A percentile compares a stretch with the other conserved stretches of the same genome.
phyloP scores from a whole-genome alignment of 345 rosid genomes.

The Pelargonium nanum region DNA sequence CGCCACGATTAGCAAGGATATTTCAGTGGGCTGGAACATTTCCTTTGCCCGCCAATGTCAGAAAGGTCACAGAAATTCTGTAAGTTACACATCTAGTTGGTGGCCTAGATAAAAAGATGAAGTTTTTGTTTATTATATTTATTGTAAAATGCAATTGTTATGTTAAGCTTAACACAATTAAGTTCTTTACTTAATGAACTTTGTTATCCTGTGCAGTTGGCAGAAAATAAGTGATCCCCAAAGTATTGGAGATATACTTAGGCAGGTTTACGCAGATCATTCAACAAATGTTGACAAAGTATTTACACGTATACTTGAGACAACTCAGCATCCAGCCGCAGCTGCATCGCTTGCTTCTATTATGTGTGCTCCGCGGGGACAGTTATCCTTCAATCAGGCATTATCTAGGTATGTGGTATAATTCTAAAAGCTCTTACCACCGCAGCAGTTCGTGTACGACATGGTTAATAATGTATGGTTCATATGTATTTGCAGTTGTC shows the following conservation, averaged over 20 bases:
- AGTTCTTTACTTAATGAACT: constrained; percentile 1
- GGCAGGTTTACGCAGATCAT: constrained; percentile 87
- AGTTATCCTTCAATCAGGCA: constrained; percentile 60
- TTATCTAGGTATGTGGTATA: constrained; percentile 36
- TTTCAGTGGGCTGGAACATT: constrained; percentile 89
- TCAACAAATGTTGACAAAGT: constrained; percentile 74
- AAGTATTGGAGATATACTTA: constrained; percentile 72
- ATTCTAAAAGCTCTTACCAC: background rate
- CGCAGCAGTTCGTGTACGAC: background rate
- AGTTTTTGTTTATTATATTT: too few relatives aligned
- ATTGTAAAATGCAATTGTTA: too few relatives aligned
- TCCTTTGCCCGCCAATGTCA: constrained; percentile 75
- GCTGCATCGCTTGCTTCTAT: constrained; percentile 90
- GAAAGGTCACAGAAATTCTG: constrained; percentile 61
- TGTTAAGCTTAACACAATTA: background rate
- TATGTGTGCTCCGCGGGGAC: constrained; percentile 81
- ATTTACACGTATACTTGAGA: constrained; percentile 58
- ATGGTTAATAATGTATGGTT: background rate
- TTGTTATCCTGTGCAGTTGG: constrained; percentile 45
- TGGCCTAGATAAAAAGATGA: constrained; percentile 3
- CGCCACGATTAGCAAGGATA: constrained; percentile 56
- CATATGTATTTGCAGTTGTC: constrained; percentile 41
- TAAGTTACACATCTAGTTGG: constrained; percentile 29
- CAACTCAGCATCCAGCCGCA: constrained; percentile 86
- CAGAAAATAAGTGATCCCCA: constrained; percentile 79